These are phyloP conservation scores for Leccinum variabile DNA, from an alignment of 1,284 basidiomycete genomes.

Conservation along the genomic window DNA sequence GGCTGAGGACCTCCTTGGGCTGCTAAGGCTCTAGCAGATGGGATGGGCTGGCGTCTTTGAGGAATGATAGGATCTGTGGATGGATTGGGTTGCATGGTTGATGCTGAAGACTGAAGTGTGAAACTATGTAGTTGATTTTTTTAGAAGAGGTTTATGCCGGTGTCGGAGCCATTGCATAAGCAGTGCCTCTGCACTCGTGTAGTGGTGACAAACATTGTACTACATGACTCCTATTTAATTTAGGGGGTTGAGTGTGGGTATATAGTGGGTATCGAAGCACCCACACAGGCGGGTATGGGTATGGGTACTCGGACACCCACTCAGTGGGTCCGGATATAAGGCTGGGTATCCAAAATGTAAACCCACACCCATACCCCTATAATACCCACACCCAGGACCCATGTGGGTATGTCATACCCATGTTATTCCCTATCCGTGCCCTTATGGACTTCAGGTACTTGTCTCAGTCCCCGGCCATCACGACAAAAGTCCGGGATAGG, in stretches of 20 bases:
- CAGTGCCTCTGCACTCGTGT: neutral
- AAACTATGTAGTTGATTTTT: neutral
- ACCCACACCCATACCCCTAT: neutral
- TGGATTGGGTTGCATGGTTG: neutral
- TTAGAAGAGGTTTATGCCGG: neutral
- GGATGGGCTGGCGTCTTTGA: neutral
- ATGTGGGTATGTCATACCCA: neutral
- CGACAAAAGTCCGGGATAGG: no score
- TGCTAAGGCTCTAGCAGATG: conserved; percentile 1
- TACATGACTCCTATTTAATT: neutral
- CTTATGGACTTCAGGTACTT: no score
- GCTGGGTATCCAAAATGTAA: neutral
- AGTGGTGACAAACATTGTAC: neutral
- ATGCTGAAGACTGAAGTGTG: neutral
- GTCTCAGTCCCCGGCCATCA: no score
- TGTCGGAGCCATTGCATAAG: neutral
- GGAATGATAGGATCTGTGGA: neutral
- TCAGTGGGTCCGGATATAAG: neutral
- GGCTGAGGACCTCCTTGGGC: neutral
- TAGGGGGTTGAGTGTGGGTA: neutral
- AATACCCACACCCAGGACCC: neutral
- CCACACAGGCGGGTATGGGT: neutral
- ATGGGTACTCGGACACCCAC: neutral
- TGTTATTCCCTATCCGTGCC: neutral
- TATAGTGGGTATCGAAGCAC: neutral